Conservation (phyloP, 2,329 filamentous ascomycete genomes). For the Gnomoniopsis sp. region DNA sequence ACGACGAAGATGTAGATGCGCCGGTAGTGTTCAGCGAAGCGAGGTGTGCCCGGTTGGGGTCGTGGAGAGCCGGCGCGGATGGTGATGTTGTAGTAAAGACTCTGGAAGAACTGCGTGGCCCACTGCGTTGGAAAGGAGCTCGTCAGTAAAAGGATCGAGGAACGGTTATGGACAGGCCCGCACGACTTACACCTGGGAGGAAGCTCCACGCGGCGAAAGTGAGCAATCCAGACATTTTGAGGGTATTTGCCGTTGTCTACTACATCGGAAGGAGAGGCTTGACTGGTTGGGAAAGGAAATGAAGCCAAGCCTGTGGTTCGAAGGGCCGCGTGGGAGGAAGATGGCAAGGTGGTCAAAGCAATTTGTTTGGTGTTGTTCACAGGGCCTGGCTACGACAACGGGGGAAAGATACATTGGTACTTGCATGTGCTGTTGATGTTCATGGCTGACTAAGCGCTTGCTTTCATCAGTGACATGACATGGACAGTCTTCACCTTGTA, state of each 20-base stretch:
- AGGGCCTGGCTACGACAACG: too few relatives aligned
- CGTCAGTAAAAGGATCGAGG: neutral
- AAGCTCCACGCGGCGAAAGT: slow-evolving; percentile 57
- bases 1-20: slow-evolving; percentile 83
- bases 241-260: neutral
- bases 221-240: slow-evolving; percentile 47
- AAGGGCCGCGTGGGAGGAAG: neutral
- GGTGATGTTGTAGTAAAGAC: slow-evolving; percentile 79
- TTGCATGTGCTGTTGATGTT: too few relatives aligned
- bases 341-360: neutral
- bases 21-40: slow-evolving; percentile 70
- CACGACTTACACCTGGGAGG: slow-evolving; percentile 46
- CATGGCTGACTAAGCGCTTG: too few relatives aligned
- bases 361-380: too few relatives aligned
- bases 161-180: slow-evolving; percentile 7
- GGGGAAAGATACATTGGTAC: too few relatives aligned
- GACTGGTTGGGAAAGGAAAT: neutral
- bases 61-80: slow-evolving; percentile 87
- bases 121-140: slow-evolving; percentile 48
- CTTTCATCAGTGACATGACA: too few relatives aligned
- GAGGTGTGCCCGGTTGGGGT: slow-evolving; percentile 65
- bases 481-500: too few relatives aligned
- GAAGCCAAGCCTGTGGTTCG: neutral
- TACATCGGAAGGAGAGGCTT: neutral
- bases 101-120: slow-evolving; percentile 73